Conservation (phyloP, 129 eudicot genomes). For the Logfia minima region DNA sequence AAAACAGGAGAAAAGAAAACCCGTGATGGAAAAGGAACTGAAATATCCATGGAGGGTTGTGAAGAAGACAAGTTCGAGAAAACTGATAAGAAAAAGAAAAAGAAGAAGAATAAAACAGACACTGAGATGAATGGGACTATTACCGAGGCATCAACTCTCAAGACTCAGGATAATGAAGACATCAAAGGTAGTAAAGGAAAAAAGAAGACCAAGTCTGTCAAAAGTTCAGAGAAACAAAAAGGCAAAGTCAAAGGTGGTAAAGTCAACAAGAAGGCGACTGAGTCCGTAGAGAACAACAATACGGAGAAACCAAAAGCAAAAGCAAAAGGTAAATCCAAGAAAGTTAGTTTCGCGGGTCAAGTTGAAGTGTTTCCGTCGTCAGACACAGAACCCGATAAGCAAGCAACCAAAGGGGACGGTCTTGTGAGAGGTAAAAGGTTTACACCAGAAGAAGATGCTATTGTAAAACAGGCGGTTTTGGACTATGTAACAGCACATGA, state of each 20-base stretch:
- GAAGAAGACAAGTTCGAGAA: neutral
- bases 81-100: conserved; percentile 11
- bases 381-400: neutral
- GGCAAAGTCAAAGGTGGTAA: conserved; percentile 5
- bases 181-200: neutral
- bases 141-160: neutral
- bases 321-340: conserved; percentile 43
- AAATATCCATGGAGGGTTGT: neutral
- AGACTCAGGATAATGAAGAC: neutral
- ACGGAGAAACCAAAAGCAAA: conserved; percentile 26
- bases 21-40: neutral
- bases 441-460: conserved; percentile 65
- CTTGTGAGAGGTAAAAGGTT: conserved; percentile 60
- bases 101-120: conserved; percentile 20
- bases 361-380: conserved; percentile 46
- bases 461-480: conserved; percentile 45
- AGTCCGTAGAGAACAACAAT: conserved; percentile 2
- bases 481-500: conserved; percentile 42
- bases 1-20: conserved; percentile 4
- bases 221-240: neutral
- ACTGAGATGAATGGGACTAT: neutral
- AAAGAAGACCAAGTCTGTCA: conserved; percentile 26
- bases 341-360: conserved; percentile 47
- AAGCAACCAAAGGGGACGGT: neutral
- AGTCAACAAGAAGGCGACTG: conserved; percentile 26